These are phyloP conservation scores for Ambrosia artemisiifolia DNA, from an alignment of 129 eudicot species.

Conservation along the genomic window DNA sequence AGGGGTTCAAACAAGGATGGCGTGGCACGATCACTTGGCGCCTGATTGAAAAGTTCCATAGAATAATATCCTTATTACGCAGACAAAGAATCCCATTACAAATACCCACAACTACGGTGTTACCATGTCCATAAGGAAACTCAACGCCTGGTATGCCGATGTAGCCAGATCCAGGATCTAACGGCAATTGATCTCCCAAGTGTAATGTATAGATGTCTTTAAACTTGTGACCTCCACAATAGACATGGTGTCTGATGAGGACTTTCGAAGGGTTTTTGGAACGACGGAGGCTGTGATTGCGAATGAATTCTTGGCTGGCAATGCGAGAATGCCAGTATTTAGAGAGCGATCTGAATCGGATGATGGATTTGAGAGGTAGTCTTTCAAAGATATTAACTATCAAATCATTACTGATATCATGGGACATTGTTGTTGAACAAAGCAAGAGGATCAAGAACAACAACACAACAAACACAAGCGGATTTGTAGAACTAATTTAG, in stretches of 20 bases:
- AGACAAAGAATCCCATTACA: slow-evolving; percentile 8
- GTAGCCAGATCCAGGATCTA: not conserved
- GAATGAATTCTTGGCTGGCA: slow-evolving; percentile 16
- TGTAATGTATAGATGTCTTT: not conserved
- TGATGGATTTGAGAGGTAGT: slow-evolving; percentile 34
- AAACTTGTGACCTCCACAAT: not conserved
- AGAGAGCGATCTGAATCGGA: slow-evolving; percentile 35
- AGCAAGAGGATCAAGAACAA: not conserved
- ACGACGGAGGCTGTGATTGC: not conserved
- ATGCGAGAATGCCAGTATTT: slow-evolving; percentile 26
- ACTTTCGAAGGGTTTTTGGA: not conserved
- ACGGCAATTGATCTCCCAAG: not conserved
- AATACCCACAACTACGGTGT: not conserved
- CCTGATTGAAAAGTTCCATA: slow-evolving; percentile 16
- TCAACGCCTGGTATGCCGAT: not conserved
- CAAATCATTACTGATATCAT: slow-evolving; percentile 29
- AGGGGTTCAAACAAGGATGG: not conserved
- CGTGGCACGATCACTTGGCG: not conserved
- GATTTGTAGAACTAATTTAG: too few relatives aligned
- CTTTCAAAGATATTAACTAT: slow-evolving; percentile 23
- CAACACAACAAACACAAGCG: too few relatives aligned
- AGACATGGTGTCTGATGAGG: not conserved
- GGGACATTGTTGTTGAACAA: slow-evolving; percentile 9
- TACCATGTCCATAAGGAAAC: not conserved
- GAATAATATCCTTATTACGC: not conserved